Conservation (phyloP, 2,329 filamentous ascomycete genomes). For the Pestalotiopsis fici region DNA sequence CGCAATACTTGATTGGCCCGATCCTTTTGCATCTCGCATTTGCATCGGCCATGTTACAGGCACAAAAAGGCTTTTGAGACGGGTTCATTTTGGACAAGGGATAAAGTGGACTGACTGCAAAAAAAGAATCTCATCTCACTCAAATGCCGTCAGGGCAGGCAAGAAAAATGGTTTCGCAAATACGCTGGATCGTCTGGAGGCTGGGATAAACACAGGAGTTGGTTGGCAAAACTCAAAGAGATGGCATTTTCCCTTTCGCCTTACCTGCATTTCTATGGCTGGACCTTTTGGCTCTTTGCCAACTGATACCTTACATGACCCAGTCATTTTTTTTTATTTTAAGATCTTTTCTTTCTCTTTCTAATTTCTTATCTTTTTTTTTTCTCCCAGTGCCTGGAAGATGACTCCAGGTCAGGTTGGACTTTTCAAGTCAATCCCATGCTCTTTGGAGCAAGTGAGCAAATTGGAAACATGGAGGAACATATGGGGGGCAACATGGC, state of each 20-base stretch:
- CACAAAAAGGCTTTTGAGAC: not conserved
- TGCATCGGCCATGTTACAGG: not conserved
- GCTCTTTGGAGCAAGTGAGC: not conserved
- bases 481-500: not conserved
- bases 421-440: not conserved
- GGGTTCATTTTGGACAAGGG: not conserved
- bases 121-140: not conserved
- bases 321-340: not conserved
- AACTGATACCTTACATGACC: not conserved
- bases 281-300: not conserved
- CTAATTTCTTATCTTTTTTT: not conserved
- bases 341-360: not conserved
- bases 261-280: not conserved
- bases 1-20: not conserved
- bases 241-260: not conserved
- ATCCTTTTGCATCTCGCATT: not conserved
- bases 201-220: conserved; percentile 2
- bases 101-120: not conserved
- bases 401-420: not conserved
- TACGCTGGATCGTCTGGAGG: not conserved
- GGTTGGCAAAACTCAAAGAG: conserved; percentile 7
- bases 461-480: not conserved
- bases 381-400: not conserved
- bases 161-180: not conserved
- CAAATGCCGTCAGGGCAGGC: not conserved